Evolutionary conservation across 208 protist species (phyloP), one percentile per base, ranked within the genome.

Genomic region (Trypanosoma avium): DNA sequence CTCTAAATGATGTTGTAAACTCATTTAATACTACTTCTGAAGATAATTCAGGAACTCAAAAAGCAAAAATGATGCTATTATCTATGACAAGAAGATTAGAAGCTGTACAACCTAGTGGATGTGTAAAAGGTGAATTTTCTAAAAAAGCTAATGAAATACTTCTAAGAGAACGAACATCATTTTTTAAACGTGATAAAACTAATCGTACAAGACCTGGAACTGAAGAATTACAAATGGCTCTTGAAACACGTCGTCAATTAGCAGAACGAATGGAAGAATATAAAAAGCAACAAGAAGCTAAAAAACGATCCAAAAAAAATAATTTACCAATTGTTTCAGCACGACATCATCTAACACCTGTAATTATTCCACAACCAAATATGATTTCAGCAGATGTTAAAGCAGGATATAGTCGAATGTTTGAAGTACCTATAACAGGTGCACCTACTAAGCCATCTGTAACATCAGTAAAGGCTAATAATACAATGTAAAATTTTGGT

Each of bases 271-370:
- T 72, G 57, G 66, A 72, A 19, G 50, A 65, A 29, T 65, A 72
- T 38, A 56, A 60, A 33, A 53, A 33, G 27, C 4, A 22, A 7
- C 30, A 49, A n/a, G 57, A 5, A 21, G 21, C 19, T 6, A 8
- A 33, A 49, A 26, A 33, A 22, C 15, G 38, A 5, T 35, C 27
- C n/a, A 63, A 55, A 27, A 57, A 48, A 15, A 32, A 24, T 21
- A 6, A 15, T 26, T 54, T 83, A 22, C 73, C 77, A 7, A 61
- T 57, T 21, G 49, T 86, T 9, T 73, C 79, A 0, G 52, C 76
- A 42, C 64, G 73, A 13, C 79, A 89, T 56, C 48, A 74, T 10
- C 50, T 90, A 22, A 63, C 81, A 40, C 81, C 76, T 17, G 69
- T 93, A n/a, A 60, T 67, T 13, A 73, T 93, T 38, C 61, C 71